Conservation (phyloP, 2,329 filamentous ascomycete species). For the Colletotrichum sp. region DNA sequence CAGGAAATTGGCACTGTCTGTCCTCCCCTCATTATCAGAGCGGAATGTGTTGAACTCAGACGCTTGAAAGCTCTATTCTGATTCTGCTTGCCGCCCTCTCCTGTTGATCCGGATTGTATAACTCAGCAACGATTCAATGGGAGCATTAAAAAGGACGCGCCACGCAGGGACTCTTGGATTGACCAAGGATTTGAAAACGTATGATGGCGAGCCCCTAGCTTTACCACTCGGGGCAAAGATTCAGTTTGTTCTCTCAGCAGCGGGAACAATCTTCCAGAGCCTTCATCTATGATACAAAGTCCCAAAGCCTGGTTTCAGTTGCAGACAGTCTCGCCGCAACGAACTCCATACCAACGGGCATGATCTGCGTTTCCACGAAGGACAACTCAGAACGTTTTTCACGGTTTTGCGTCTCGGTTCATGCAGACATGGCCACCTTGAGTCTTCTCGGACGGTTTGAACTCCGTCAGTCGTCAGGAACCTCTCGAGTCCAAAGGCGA, state of each 20-base stretch:
- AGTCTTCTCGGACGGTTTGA: accelerated
- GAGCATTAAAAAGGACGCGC: accelerated
- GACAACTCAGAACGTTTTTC: neutral
- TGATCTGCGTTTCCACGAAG: accelerated
- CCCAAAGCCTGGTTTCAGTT: neutral
- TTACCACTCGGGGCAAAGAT: neutral
- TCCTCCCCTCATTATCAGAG: neutral
- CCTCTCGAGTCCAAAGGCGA: neutral
- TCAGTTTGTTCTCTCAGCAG: neutral
- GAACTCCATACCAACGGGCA: neutral
- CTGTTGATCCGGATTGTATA: neutral
- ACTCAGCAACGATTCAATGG: neutral
- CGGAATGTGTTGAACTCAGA: neutral
- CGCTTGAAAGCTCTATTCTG: neutral
- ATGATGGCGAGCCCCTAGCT: neutral
- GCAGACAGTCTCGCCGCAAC: neutral
- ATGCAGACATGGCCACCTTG: neutral
- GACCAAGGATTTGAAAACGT: neutral
- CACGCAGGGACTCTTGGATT: neutral
- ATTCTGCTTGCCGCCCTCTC: neutral
- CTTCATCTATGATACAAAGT: neutral
- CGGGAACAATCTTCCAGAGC: neutral
- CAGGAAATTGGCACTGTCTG: neutral
- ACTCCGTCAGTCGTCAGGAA: neutral
- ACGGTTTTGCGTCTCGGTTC: neutral